Conservation (phyloP, 495 filamentous ascomycete species). For the Cairneyella variabilis region DNA sequence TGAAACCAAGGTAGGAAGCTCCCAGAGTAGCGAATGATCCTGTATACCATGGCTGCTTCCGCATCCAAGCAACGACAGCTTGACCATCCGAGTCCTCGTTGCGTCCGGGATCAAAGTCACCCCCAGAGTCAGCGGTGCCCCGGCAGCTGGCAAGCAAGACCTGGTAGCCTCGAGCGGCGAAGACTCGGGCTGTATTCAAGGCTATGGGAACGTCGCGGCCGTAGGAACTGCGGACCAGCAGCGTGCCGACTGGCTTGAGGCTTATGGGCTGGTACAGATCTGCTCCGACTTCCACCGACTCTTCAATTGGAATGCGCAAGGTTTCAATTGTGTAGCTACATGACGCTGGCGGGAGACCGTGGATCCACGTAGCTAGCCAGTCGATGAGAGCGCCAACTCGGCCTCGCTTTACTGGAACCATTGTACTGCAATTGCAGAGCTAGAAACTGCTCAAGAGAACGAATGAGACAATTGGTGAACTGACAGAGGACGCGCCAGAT, state of each 20-base stretch:
- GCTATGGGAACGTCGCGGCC: conserved; percentile 22
- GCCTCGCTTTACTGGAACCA: background rate
- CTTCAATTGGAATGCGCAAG: conserved; percentile 27
- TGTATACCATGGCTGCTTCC: conserved; percentile 32
- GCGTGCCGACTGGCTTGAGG: conserved; percentile 17
- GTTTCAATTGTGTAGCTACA: conserved; percentile 24
- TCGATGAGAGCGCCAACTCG: background rate
- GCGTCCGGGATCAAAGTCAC: conserved; percentile 21
- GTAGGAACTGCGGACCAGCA: conserved; percentile 29
- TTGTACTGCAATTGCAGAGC: background rate
- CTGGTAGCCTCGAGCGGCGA: conserved; percentile 31
- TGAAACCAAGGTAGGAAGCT: conserved; percentile 30
- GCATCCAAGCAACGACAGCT: conserved; percentile 34
- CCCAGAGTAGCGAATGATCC: conserved; percentile 32
- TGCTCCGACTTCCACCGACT: conserved; percentile 28
- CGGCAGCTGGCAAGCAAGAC: conserved; percentile 31
- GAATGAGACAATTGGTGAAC: background rate
- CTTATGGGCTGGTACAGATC: conserved; percentile 29
- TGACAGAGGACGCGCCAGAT: too few species aligned
- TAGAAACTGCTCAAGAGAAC: background rate
- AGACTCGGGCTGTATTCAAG: conserved; percentile 23
- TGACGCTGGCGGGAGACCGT: background rate
- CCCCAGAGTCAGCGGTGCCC: conserved; percentile 28
- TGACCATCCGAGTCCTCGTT: conserved; percentile 28
- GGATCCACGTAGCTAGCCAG: background rate